Base-by-base conservation (phyloP, 2,329 filamentous ascomycete species). In the Gremmenia infestans region DNA sequence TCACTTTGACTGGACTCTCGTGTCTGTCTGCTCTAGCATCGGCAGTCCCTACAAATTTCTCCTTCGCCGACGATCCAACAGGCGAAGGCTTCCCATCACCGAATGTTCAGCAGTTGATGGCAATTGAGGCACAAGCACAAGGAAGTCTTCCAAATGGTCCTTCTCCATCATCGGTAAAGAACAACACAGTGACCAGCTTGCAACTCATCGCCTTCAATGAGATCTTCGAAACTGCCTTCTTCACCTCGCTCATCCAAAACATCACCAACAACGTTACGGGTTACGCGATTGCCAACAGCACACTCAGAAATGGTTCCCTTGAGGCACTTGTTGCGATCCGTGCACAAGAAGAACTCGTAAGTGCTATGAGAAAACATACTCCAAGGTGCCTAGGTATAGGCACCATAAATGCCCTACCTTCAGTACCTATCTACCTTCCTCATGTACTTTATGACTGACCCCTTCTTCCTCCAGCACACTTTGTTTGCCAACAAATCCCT, bases 401-500 rank as follows among this genome's bases (percentile, higher is more conserved):
- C 3, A 22, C 22, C 22, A 22, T 22, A 4, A 22, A 22, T 22
- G 3, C 22, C 22, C 4, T 22, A 22, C 22, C 22, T 22, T 22
- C 1, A 6, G 25, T 25, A 1, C 25, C 25, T 25, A 25, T 3
- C 25, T 32, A 22, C 22, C 22, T 22, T 22, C n/a, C n/a, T n/a
- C 22, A 22, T 22, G 22, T 22, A 22, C 23, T 22, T 22, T 1
- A 9, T 32, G 8, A 32, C 28, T 32, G 8, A 32, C 28, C 8
- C 8, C 28, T 9, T 32, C 8, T 7, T 9, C 28, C 28, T 9
- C 8, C 28, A 32, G 78, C 88, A 88, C 65, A 84, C 87, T 54
- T 88, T 97, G 80, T 90, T 91, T 0, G 83, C 86, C 5, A 91
- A 93, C 64, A 75, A 72, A 2, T 78, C 77, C 1, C 75, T 90